Conservation (phyloP, 1,284 basidiomycete species). For the Cryptococcus wingfieldii region DNA sequence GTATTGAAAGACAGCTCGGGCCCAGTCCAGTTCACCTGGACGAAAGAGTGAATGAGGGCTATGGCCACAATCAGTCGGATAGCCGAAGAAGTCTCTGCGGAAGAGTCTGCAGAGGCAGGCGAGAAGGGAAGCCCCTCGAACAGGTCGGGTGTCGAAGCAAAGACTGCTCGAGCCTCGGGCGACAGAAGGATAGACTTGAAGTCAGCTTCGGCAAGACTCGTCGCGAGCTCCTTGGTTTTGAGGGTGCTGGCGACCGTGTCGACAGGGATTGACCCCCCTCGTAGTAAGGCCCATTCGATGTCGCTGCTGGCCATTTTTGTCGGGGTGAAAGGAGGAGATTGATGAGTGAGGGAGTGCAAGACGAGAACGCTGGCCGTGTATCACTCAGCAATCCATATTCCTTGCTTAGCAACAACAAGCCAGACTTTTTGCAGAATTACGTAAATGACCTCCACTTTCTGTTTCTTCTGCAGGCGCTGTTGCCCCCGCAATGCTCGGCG, state of each 20-base stretch:
- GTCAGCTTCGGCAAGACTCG: slow-evolving; percentile 37
- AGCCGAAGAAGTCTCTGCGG: neutral
- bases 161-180: slow-evolving; percentile 24
- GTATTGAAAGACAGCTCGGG: slow-evolving; percentile 67
- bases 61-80: slow-evolving; percentile 64
- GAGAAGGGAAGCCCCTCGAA: slow-evolving; percentile 22
- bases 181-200: slow-evolving; percentile 40
- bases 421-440: no score
- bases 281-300: slow-evolving; percentile 29
- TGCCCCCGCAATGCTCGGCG: no score
- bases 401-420: no score
- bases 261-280: slow-evolving; percentile 4
- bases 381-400: no score
- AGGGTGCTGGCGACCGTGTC: slow-evolving; percentile 5
- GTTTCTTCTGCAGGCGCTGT: no score
- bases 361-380: no score
- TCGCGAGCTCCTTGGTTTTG: slow-evolving; percentile 22
- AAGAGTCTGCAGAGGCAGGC: slow-evolving; percentile 1
- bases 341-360: no score
- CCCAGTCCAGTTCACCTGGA: slow-evolving; percentile 96
- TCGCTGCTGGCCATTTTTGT: slow-evolving; percentile 13
- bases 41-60: slow-evolving; percentile 79
- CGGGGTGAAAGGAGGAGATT: neutral
- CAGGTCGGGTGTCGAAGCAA: slow-evolving; percentile 23
- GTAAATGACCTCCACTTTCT: no score